Evolutionary conservation across 257 asterid species (phyloP), one percentile per base, ranked within the genome.

Genomic region (Ophiorrhiza pumila): DNA sequence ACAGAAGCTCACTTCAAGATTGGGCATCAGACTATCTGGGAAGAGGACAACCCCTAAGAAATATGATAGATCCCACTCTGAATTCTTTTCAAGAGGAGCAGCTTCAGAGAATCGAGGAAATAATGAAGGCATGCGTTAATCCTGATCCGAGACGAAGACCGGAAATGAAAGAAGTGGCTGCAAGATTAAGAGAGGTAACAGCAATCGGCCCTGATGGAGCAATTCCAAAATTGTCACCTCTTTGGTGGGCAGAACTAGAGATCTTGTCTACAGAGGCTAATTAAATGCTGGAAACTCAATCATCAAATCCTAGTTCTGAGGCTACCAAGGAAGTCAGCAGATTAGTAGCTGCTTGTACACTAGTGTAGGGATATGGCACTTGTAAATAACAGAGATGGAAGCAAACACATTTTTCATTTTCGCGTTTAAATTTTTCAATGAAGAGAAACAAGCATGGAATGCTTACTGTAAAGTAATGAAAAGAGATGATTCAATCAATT

Each of bases 201-300:
- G 89, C 82, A 31, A 85, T 92, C 20, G 91, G 78, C 22, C 88
- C 90, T 1, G 95, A 89, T 65, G 95, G 75, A 23, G 98, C 97
- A 8, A 75, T 81, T 61, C 96, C 97, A 13, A 83, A 71, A 78
- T 49, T 86, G 4, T 90, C 96, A 35, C 91, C 93, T 50, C 96
- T 90, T 58, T 90, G 97, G 98, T 90, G 96, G 98, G 95, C 98
- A n/a, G 98, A 90, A 71, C 87, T 93, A 20, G 97, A 93, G 84
- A 89, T 90, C 69, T 52, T 79, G 65, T 83, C 95, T 1, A 68
- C 83, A n/a, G 90, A 80, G 42, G 85, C 74, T 5, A 71, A 74
- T 69, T 86, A 65, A n/a, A 68, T 42, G 47, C 29, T 7, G 57
- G 57, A 49, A 65, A 35, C 69, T 47, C 55, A 77, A 77, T 45